A percentile compares a stretch with the other conserved stretches of the same genome.
These are phyloP conservation scores for Cystobasidium sp. DNA, from an alignment of 1,284 basidiomycete genomes.

Conservation along the genomic window DNA sequence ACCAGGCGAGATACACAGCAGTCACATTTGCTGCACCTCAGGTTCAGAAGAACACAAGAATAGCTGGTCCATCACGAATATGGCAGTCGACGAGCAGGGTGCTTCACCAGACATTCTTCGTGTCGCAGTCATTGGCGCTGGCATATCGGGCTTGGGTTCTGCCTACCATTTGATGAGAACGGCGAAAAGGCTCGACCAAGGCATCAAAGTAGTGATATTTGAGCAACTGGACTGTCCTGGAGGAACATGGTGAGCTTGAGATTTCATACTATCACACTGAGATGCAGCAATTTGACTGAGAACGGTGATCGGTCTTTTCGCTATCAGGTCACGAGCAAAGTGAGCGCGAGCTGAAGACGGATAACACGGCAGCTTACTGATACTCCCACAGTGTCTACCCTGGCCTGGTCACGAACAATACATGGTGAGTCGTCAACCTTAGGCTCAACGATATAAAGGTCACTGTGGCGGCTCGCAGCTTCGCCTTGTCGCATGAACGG, in stretches of 20 bases:
- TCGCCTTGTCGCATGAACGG: too few species aligned
- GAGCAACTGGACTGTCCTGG: slow-evolving; percentile 53
- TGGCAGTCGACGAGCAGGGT: not conserved
- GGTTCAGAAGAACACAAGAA: too few species aligned
- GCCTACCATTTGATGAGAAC: slow-evolving; percentile 53
- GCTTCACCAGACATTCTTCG: not conserved
- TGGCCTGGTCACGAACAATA: slow-evolving; percentile 50
- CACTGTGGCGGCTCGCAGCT: too few species aligned
- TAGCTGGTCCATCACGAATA: too few species aligned
- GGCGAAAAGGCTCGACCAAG: slow-evolving; percentile 50
- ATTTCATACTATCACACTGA: not conserved
- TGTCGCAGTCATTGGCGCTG: slow-evolving; percentile 57
- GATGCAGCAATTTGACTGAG: not conserved
- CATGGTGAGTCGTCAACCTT: slow-evolving; percentile 43
- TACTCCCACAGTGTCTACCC: slow-evolving; percentile 36
- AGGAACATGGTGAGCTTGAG: slow-evolving; percentile 55
- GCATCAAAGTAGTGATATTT: slow-evolving; percentile 57
- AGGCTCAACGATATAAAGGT: too few species aligned
- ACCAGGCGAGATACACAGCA: too few species aligned
- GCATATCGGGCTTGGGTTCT: slow-evolving; percentile 56
- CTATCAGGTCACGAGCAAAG: slow-evolving; percentile 22
- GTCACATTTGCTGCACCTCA: too few species aligned
- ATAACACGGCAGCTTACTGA: not conserved
- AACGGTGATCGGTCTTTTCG: not conserved
- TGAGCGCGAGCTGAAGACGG: not conserved